Evolutionary conservation across 306 rosid genomes (phyloP).

Genomic region (Vigna hirtella): DNA sequence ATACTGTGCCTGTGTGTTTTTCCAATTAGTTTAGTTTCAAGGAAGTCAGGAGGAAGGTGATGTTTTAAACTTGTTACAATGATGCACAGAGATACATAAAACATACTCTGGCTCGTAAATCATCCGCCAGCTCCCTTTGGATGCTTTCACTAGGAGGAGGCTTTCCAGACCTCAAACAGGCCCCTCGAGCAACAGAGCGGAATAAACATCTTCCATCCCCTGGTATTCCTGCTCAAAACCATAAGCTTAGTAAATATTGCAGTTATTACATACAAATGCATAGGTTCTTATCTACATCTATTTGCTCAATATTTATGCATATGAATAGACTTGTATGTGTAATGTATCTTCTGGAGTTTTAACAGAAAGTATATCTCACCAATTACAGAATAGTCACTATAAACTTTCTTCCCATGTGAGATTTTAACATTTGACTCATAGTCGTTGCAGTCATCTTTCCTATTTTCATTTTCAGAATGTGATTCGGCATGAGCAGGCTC

Average conservation of each 20-base stretch:
- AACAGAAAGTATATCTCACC: constrained; percentile 62
- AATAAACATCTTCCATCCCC: constrained; percentile 98
- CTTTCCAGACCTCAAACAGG: constrained; percentile 78
- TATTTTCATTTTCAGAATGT: constrained; percentile 47
- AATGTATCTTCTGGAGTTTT: neutral
- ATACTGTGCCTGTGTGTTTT: constrained; percentile 7
- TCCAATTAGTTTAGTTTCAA: constrained; percentile 18
- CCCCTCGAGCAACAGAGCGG: constrained; percentile 90
- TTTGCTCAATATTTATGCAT: neutral
- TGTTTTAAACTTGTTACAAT: constrained; percentile 13
- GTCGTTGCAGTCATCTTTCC: constrained; percentile 47
- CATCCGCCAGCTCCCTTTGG: constrained; percentile 86
- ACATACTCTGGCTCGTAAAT: constrained; percentile 71
- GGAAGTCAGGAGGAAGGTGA: neutral
- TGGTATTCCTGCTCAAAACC: constrained; percentile 76
- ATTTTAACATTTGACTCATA: constrained; percentile 52
- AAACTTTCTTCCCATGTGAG: constrained; percentile 80
- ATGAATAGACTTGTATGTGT: constrained; percentile 6
- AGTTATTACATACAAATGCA: neutral
- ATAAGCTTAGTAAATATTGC: constrained; percentile 40
- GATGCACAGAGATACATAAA: constrained; percentile 31
- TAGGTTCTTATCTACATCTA: constrained; percentile 6
- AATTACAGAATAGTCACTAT: constrained; percentile 79
- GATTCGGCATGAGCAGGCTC: constrained; percentile 67
- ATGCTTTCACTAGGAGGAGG: constrained; percentile 69